A percentile compares a stretch with the other conserved stretches of the same genome.
Conservation (phyloP, 768 basidiomycete species). For the Leccinum broughii region DNA sequence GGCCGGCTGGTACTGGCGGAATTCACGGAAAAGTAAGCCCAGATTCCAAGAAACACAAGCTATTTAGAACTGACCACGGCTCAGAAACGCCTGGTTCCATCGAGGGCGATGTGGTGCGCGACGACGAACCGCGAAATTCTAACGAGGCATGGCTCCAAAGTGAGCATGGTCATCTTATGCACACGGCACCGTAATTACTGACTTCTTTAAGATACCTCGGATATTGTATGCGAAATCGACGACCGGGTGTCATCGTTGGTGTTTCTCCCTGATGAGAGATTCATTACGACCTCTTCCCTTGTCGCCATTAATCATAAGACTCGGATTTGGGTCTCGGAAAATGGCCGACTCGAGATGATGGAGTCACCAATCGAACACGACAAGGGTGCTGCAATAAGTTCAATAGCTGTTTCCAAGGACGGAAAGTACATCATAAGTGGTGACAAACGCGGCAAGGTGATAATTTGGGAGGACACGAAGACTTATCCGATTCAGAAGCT, state of each 20-base stretch:
- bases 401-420: slow-evolving; percentile 7
- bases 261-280: slow-evolving; percentile 3
- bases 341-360: neutral
- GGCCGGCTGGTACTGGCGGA: neutral
- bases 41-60: neutral
- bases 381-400: neutral
- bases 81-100: neutral
- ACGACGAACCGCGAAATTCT: neutral
- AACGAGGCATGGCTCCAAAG: neutral
- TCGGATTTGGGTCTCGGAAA: neutral
- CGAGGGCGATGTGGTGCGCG: neutral
- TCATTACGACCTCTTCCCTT: neutral
- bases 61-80: neutral
- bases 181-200: neutral
- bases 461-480: slow-evolving; percentile 6
- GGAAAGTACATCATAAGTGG: slow-evolving; percentile 15
- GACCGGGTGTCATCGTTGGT: slow-evolving; percentile 1
- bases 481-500: neutral
- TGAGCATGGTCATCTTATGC: neutral
- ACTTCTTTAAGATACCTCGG: neutral
- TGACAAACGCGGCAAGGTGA: slow-evolving; percentile 4
- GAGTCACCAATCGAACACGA: neutral
- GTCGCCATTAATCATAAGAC: neutral
- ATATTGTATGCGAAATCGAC: neutral
- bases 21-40: neutral